Evolutionary conservation across 495 filamentous ascomycete genomes (phyloP).

Genomic region (Cladorrhinum samala): DNA sequence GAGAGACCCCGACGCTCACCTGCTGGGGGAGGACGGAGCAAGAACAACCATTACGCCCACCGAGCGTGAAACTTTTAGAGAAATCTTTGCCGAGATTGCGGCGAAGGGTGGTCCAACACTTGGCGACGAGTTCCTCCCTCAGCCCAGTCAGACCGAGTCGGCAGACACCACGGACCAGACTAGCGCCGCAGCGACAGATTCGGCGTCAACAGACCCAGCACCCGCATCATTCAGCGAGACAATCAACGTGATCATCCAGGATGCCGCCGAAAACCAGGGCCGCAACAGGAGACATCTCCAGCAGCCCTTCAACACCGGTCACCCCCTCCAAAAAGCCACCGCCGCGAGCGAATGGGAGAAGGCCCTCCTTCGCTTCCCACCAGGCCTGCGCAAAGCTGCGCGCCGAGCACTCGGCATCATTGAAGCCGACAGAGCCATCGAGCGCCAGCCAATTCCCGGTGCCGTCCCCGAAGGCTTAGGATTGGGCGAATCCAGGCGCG

Average conservation of each 20-base stretch:
- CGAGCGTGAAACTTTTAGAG: conserved; percentile 50
- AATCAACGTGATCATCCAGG: conserved; percentile 30
- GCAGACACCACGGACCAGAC: not conserved
- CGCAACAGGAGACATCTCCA: conserved; percentile 9
- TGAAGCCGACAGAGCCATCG: conserved; percentile 6
- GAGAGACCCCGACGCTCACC: not conserved
- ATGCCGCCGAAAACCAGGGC: conserved; percentile 22
- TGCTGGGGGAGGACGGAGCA: not conserved
- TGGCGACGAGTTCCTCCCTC: not conserved
- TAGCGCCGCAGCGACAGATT: not conserved
- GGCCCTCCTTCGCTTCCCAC: conserved; percentile 37
- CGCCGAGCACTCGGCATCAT: conserved; percentile 30
- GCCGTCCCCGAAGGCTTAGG: not conserved
- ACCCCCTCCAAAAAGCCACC: conserved; percentile 10
- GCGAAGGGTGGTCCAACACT: conserved; percentile 9
- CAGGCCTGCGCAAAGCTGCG: conserved; percentile 34
- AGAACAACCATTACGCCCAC: conserved; percentile 49
- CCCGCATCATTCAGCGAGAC: conserved; percentile 6
- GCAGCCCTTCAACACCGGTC: conserved; percentile 9
- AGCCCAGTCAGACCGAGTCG: not conserved
- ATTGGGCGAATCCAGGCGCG: not conserved
- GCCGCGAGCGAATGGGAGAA: conserved; percentile 23
- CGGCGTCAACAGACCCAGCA: not conserved
- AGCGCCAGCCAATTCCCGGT: not conserved
- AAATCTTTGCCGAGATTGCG: conserved; percentile 53